Evolutionary conservation across 441 rosid species (phyloP), one percentile per base, ranked within the genome.

Genomic region (Hura crepitans): DNA sequence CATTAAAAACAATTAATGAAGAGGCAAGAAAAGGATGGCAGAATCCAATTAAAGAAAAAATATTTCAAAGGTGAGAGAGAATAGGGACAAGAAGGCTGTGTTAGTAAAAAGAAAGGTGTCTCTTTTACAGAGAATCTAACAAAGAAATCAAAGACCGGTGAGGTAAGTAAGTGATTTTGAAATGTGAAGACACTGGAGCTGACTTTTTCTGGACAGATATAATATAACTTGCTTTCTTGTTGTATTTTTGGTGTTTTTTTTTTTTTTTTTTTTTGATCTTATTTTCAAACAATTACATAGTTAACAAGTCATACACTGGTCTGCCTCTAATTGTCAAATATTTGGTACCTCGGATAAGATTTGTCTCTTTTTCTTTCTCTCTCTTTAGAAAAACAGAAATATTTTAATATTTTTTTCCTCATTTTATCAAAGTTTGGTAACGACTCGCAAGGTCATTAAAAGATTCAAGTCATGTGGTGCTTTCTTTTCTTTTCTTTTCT

Each of bases 81-180:
- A 53, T 22, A 45, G 71, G 57, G 69, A 76, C 68, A 62, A n/a
- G 46, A 35, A 47, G 72, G 53, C 1, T 6, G 23, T 14, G 37
- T 63, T 33, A 45, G 55, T 39, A 73, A 80, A 83, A 81, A 77
- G 80, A 82, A 80, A 85, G 77, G 70, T 79, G 74, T 73, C 51
- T 72, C 62, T 69, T 72, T 73, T 59, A 45, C 45, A 25, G 75
- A 75, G 79, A 86, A 78, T 62, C 60, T 35, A 53, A 62, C n/a
- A 74, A 79, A 60, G 49, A 66, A 55, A 22, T 53, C 64, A 28
- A 22, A 39, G 42, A 39, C 54, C 31, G 39, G 45, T 39, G 23
- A 10, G 15, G 31, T 13, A 31, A 2, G 57, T 9, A 0, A 27
- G 62, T 33, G 65, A 10, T 65, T 72, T 65, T 39, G 67, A 68